These are phyloP conservation scores for Paragyromitra xinjiangensis DNA, from an alignment of 495 filamentous ascomycete species.

Conservation along the genomic window DNA sequence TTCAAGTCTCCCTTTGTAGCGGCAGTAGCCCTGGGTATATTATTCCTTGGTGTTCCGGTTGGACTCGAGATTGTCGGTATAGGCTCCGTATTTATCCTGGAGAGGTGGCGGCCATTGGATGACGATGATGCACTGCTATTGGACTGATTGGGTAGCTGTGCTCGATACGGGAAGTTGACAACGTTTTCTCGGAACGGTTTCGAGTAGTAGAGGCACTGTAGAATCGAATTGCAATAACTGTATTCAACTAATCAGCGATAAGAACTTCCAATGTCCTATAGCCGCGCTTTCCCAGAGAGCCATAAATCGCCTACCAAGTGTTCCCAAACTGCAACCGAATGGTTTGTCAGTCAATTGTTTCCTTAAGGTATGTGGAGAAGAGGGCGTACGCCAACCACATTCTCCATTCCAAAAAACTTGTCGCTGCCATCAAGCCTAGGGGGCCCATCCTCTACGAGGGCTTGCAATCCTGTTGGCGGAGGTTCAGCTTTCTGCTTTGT, in stretches of 20 bases:
- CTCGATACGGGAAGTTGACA: conserved; percentile 82
- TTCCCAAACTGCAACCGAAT: conserved; percentile 79
- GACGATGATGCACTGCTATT: conserved; percentile 64
- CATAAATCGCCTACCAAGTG: conserved; percentile 76
- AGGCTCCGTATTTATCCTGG: conserved; percentile 63
- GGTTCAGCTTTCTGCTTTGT: conserved; percentile 52
- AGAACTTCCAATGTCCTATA: not conserved
- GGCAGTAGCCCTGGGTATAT: conserved; percentile 58
- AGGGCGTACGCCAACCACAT: conserved; percentile 67
- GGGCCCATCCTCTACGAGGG: conserved; percentile 52
- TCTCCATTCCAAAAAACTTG: conserved; percentile 98
- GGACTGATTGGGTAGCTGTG: conserved; percentile 60
- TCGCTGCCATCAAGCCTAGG: conserved; percentile 80
- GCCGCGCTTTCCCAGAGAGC: not conserved
- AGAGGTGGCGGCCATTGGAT: conserved; percentile 47
- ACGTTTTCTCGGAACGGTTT: conserved; percentile 94
- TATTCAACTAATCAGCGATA: conserved; percentile 29
- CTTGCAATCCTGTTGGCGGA: conserved; percentile 49
- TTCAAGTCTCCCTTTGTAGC: conserved; percentile 51
- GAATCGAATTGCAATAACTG: conserved; percentile 97
- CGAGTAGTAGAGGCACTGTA: conserved; percentile 96
- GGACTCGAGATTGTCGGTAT: conserved; percentile 57
- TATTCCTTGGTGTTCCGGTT: conserved; percentile 58
- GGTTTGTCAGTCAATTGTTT: conserved; percentile 47
- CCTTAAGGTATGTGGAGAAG: conserved; percentile 27